phyloP scores from a whole-genome alignment of 2,329 filamentous ascomycete species.

The Alternaria rosae region DNA sequence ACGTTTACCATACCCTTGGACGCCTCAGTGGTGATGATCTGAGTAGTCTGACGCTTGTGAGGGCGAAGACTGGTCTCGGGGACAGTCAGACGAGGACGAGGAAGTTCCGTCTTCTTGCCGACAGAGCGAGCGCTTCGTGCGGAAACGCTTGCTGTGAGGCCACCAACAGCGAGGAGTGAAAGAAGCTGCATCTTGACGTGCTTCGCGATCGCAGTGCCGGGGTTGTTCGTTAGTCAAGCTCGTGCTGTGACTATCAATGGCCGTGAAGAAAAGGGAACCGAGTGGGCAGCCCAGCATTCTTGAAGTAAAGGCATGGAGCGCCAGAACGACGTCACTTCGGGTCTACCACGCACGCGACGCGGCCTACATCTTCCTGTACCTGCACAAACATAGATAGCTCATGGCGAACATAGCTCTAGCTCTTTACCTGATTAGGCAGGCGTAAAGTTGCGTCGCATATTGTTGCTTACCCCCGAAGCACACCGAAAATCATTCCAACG shows the following conservation, averaged over 20 bases:
- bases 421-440: slow-evolving; percentile 26
- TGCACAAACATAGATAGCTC: slow-evolving; percentile 20
- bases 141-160: slow-evolving; percentile 35
- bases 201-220: slow-evolving; percentile 1
- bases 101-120: slow-evolving; percentile 40
- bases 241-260: slow-evolving; percentile 6
- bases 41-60: slow-evolving; percentile 29
- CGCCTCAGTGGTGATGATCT: slow-evolving; percentile 52
- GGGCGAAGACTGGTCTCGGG: slow-evolving; percentile 26
- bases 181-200: slow-evolving; percentile 41
- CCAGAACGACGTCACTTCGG: slow-evolving; percentile 15
- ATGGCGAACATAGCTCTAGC: slow-evolving; percentile 3
- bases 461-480: not conserved
- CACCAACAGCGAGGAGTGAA: slow-evolving; percentile 39
- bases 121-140: slow-evolving; percentile 40
- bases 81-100: slow-evolving; percentile 33
- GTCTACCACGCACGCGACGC: slow-evolving; percentile 10
- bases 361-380: slow-evolving; percentile 10
- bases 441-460: not conserved
- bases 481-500: not conserved
- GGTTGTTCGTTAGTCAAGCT: slow-evolving; percentile 4
- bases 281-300: slow-evolving; percentile 4
- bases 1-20: slow-evolving; percentile 22
- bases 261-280: not conserved
- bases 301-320: slow-evolving; percentile 1